Conservation (phyloP, 495 filamentous ascomycete species). For the Talaromyces proteolyticus region DNA sequence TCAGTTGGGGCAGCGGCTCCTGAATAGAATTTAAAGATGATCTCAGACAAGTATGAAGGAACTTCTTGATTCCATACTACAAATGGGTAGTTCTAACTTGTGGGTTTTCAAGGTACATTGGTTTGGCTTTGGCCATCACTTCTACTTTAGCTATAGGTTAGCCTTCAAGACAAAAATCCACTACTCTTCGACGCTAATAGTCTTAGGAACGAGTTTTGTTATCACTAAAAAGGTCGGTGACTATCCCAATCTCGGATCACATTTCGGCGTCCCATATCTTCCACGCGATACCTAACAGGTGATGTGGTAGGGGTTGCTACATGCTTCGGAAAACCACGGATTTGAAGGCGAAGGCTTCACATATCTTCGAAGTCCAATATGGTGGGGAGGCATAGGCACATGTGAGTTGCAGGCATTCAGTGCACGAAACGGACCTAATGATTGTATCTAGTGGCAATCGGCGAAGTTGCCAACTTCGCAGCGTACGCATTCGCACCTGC, state of each 20-base stretch:
- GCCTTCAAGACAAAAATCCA: slow-evolving; percentile 17
- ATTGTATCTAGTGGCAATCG: slow-evolving; percentile 55
- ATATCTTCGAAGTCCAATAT: slow-evolving; percentile 86
- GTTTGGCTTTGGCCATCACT: slow-evolving; percentile 79
- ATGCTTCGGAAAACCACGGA: slow-evolving; percentile 82
- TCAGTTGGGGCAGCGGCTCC: slow-evolving; percentile 38
- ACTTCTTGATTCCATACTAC: not conserved
- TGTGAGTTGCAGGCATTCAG: slow-evolving; percentile 44
- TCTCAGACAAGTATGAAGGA: slow-evolving; percentile 79
- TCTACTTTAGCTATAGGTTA: slow-evolving; percentile 92
- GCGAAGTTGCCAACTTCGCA: slow-evolving; percentile 93
- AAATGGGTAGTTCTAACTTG: slow-evolving; percentile 27
- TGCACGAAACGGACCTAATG: not conserved
- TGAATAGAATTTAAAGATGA: slow-evolving; percentile 48
- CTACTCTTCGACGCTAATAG: slow-evolving; percentile 10
- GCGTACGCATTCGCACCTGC: slow-evolving; percentile 97
- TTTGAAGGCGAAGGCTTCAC: slow-evolving; percentile 96
- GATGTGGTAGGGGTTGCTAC: slow-evolving; percentile 69
- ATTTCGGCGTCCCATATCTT: not conserved
- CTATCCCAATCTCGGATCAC: slow-evolving; percentile 3
- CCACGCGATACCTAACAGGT: not conserved
- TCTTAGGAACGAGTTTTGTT: slow-evolving; percentile 79
- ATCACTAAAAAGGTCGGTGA: slow-evolving; percentile 81
- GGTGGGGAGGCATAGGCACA: slow-evolving; percentile 91
- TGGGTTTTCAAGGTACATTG: slow-evolving; percentile 65